Percentiles rank a stretch among this genome's conserved stretches.
phyloP scores from a whole-genome alignment of 306 rosid genomes.

The Aeschynomene evenia region DNA sequence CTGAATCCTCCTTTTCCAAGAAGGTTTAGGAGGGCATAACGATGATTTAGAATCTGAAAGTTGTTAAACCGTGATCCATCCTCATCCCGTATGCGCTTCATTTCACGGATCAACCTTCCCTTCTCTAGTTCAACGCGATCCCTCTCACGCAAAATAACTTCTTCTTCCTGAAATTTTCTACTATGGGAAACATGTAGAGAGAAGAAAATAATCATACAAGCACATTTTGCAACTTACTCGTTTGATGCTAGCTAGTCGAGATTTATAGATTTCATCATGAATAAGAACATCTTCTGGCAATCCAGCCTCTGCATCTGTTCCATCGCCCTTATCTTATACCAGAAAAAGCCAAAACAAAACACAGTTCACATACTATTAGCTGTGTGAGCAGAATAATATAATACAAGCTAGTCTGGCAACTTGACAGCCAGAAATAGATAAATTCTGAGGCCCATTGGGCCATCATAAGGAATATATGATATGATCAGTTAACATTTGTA shows the following conservation, averaged over 20 bases:
- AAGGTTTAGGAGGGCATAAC: constrained; percentile 93
- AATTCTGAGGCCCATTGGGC: constrained; percentile 11
- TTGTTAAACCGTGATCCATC: constrained; percentile 99
- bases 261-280: constrained; percentile 91
- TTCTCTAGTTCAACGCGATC: constrained; percentile 94
- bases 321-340: constrained; percentile 75
- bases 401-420: constrained; percentile 15
- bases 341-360: constrained; percentile 13
- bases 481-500: no score
- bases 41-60: constrained; percentile 89
- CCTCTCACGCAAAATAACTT: constrained; percentile 78
- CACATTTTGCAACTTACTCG: constrained; percentile 56
- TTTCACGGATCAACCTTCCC: constrained; percentile 95
- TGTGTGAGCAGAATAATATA: constrained; percentile 5
- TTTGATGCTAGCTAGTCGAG: constrained; percentile 90
- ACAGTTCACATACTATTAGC: constrained; percentile 14
- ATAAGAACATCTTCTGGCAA: constrained; percentile 67
- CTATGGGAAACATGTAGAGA: constrained; percentile 26
- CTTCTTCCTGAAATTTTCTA: constrained; percentile 73
- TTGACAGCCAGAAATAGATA: constrained; percentile 17
- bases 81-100: constrained; percentile 99
- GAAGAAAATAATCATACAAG: constrained; percentile 16
- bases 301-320: constrained; percentile 69
- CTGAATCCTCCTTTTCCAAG: constrained; percentile 99
- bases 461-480: constrained; percentile 8